Evolutionary conservation across 1,139 yeast genomes (phyloP).

Genomic region (Debaryomyces robertsiae): DNA sequence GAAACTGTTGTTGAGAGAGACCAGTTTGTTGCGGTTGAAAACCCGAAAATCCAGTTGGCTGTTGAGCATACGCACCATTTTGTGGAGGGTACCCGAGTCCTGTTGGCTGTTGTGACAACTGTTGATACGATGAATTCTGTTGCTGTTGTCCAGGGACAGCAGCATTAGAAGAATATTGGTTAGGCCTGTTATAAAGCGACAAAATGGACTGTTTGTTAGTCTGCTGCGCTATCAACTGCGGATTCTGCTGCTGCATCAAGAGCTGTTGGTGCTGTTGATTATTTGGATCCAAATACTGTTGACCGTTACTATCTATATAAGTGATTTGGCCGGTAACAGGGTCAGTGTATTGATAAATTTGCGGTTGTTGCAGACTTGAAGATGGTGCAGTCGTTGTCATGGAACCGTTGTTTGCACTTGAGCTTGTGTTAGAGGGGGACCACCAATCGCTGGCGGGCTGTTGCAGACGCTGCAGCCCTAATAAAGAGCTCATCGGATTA

Average conservation of each 20-base stretch:
- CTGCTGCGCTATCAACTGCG: conserved; percentile 47
- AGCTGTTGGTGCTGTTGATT: conserved; percentile 57
- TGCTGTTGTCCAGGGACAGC: conserved; percentile 23
- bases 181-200: conserved; percentile 45
- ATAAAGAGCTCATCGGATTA: conserved; percentile 22
- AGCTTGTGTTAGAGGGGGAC: conserved; percentile 15
- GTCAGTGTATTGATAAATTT: conserved; percentile 62
- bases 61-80: conserved; percentile 16
- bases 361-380: conserved; percentile 31
- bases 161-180: conserved; percentile 28
- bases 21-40: conserved; percentile 10
- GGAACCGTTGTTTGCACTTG: conserved; percentile 17
- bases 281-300: conserved; percentile 58
- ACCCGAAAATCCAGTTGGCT: conserved; percentile 10
- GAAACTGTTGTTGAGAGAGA: conserved; percentile 1
- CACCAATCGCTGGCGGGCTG: conserved; percentile 30
- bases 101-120: conserved; percentile 24
- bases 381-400: conserved; percentile 20
- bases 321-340: conserved; percentile 63
- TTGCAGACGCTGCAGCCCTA: conserved; percentile 17
- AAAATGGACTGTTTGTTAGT: conserved; percentile 45
- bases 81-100: conserved; percentile 28
- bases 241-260: conserved; percentile 46
- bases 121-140: conserved; percentile 20
- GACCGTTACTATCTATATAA: conserved; percentile 60